Evolutionary conservation across 2,329 filamentous ascomycete species (phyloP), one percentile per base, ranked within the genome.

Genomic region (Fonsecaea pedrosoi): DNA sequence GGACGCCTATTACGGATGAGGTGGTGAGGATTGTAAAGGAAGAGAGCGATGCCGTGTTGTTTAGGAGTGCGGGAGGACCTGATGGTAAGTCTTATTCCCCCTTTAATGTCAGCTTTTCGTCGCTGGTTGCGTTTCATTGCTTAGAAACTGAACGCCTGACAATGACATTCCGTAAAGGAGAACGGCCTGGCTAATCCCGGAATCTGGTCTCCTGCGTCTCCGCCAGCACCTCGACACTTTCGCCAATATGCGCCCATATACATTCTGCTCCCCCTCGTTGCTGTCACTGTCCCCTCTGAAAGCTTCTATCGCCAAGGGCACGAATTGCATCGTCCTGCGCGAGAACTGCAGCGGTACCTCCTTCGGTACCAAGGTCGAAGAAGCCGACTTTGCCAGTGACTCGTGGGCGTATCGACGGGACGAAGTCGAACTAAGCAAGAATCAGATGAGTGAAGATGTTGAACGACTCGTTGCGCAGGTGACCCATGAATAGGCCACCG

Each of bases 251-350:
- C 78, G 83, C 0, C 83, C 83, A 0, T 84, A 82, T 70, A 79
- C 80, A 53, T 78, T 82, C 55, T 78, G 82, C 21, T 80, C 80
- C 1, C 79, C 78, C 0, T 80, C 81, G 6, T 60, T 73, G 30
- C 50, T 73, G 40, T 62, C 62, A 9, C 74, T 78, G 15, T 81
- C 79, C 0, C 82, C 83, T 0, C 77, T 85, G 65, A 84, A 82
- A 68, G 70, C 77, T 1, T 78, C 81, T 7, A 75, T 83, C 18
- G 81, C 82, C 32, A 69, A 72, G 0, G 93, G 92, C 70, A 92
- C 91, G 74, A 91, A 97, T 82, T 92, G 97, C 80, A 89, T 91
- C 78, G 76, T 81, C 3, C 74, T 81, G 21, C 69, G 79, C 37
- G 79, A 81, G 72, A 81, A 81, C 65, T 80, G 78, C 50, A 78